Base-by-base conservation (phyloP, 257 asterid genomes). In the Nicotiana sylvestris region DNA sequence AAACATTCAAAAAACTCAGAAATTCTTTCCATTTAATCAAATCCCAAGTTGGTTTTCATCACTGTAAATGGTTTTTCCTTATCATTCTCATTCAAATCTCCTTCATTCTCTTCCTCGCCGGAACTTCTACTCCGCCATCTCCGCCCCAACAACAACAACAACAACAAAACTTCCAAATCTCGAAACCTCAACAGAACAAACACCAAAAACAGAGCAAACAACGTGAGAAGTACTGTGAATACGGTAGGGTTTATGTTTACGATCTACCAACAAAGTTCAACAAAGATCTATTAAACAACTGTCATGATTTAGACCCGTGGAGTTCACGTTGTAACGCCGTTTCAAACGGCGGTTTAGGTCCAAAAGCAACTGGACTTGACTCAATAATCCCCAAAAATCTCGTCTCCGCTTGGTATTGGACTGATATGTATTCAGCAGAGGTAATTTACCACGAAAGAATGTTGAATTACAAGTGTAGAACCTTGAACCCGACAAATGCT, bases 341-440 rank as follows among this genome's bases (percentile, higher is more conserved):
- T 17, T 62, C 92, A 55, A 87, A 89, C 69, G 84, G 80, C 78
- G 96, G 96, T 55, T 69, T 81, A 15, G 96, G 94, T 9, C 86
- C 87, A 12, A 83, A 83, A 51, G 95, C 92, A 84, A 62, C 89
- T 32, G 96, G 88, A 1, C 89, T 92, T 79, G 91, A 83, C 76
- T 82, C 85, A 33, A 11, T 90, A 46, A 27, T 92, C 81, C 91
- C 92, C 29, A 84, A 49, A 17, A 87, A 85, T 60, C 82, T 92
- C 82, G 6, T 81, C 13, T 53, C 83, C 6, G 88, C 94, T 8
- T 92, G 96, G 96, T 92, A 86, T 85, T 84, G 92, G 33, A 92
- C 96, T 0, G 89, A 90, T 82, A 89, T 89, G 78, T 92, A 87
- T 72, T 53, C 91, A 1, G 81, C 86, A 2, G 96, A 92, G 86